Conservation (phyloP, 805 yeast species). For the Kregervanrija delftensis region DNA sequence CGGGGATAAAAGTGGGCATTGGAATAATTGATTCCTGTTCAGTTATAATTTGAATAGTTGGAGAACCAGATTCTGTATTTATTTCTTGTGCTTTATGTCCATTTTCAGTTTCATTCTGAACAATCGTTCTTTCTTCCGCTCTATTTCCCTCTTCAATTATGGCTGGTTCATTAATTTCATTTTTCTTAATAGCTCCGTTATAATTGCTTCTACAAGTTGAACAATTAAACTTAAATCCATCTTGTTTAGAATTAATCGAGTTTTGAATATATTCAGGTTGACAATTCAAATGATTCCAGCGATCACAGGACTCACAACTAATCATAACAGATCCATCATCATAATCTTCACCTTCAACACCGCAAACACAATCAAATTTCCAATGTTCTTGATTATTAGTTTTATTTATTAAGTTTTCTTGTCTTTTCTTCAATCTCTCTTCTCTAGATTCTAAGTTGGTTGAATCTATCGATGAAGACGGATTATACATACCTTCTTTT, state of each 20-base stretch:
- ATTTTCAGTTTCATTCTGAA: not conserved
- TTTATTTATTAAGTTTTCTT: not conserved
- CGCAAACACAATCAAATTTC: constrained; percentile 35
- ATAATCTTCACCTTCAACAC: constrained; percentile 29
- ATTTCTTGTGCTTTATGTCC: not conserved
- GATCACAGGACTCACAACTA: constrained; percentile 29
- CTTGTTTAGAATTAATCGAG: constrained; percentile 26
- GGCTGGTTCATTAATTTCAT: not conserved
- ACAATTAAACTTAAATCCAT: constrained; percentile 16
- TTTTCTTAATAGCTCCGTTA: not conserved
- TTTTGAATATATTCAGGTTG: constrained; percentile 23
- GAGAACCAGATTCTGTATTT: too few relatives aligned
- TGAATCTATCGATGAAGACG: not conserved
- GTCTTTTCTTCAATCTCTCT: constrained; percentile 21
- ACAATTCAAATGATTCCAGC: constrained; percentile 35
- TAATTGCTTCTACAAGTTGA: constrained; percentile 7
- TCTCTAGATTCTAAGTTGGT: constrained; percentile 27
- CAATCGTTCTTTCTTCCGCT: too few relatives aligned
- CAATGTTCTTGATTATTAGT: constrained; percentile 16
- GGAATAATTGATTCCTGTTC: too few relatives aligned
- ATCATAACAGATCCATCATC: constrained; percentile 33
- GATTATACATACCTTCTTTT: constrained; percentile 20
- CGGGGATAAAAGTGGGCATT: too few relatives aligned
- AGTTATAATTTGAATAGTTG: too few relatives aligned
- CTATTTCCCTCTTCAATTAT: not conserved